phyloP scores from a whole-genome alignment of 1,139 yeast species.

The Pichia sp. region DNA sequence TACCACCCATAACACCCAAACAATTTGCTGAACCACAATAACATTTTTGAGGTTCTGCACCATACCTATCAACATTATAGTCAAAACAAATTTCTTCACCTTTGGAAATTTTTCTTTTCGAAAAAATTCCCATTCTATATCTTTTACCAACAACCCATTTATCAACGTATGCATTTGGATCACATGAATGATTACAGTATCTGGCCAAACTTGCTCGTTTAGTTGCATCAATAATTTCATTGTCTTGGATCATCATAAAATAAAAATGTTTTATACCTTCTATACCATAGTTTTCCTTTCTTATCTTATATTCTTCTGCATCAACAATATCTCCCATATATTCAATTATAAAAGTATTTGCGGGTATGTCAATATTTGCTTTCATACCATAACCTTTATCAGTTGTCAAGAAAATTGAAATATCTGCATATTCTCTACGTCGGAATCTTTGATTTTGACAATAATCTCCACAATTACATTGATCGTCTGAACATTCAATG shows the following conservation, averaged over 20 bases:
- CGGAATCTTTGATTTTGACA: slow-evolving; percentile 91
- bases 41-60: slow-evolving; percentile 91
- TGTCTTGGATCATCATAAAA: slow-evolving; percentile 94
- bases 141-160: slow-evolving; percentile 96
- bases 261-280: slow-evolving; percentile 80
- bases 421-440: slow-evolving; percentile 58
- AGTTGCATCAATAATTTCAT: slow-evolving; percentile 93
- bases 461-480: slow-evolving; percentile 64
- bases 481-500: slow-evolving; percentile 80
- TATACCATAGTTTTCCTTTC: slow-evolving; percentile 69
- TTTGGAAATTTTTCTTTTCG: slow-evolving; percentile 59
- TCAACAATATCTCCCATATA: slow-evolving; percentile 92
- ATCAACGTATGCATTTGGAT: slow-evolving; percentile 90
- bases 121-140: slow-evolving; percentile 90
- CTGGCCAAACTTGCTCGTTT: slow-evolving; percentile 80
- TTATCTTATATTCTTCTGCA: slow-evolving; percentile 59
- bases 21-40: slow-evolving; percentile 92
- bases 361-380: slow-evolving; percentile 53
- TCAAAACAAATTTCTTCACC: slow-evolving; percentile 96
- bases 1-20: slow-evolving; percentile 90
- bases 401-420: slow-evolving; percentile 75
- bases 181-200: slow-evolving; percentile 91
- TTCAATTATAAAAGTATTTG: slow-evolving; percentile 73
- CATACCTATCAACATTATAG: slow-evolving; percentile 93
- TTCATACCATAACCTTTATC: slow-evolving; percentile 86